A percentile compares a stretch with the other conserved stretches of the same genome.
Evolutionary conservation across 2,329 filamentous ascomycete genomes (phyloP).

Genomic region (Cladophialophora yegresii): DNA sequence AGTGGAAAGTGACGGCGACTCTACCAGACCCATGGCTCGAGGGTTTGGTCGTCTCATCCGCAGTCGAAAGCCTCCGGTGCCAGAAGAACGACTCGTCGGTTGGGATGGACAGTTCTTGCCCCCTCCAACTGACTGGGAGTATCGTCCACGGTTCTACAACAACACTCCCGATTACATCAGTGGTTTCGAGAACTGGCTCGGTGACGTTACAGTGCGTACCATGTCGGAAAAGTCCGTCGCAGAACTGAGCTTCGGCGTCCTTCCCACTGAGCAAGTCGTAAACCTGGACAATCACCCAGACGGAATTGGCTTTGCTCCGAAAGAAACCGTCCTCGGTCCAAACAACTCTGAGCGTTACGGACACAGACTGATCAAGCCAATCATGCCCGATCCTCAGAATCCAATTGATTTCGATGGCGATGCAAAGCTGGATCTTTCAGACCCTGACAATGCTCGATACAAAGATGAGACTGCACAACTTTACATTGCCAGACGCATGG

Average conservation of each 20-base stretch:
- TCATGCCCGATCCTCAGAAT: background rate
- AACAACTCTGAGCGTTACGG: slow-evolving; percentile 27
- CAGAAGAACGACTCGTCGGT: slow-evolving; percentile 37
- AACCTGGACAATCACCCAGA: slow-evolving; percentile 32
- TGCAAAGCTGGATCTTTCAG: slow-evolving; percentile 37
- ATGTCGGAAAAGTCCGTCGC: slow-evolving; percentile 1
- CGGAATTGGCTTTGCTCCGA: slow-evolving; percentile 31
- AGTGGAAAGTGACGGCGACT: slow-evolving; percentile 23
- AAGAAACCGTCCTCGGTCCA: slow-evolving; percentile 19
- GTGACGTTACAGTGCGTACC: slow-evolving; percentile 13
- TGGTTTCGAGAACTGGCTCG: slow-evolving; percentile 41
- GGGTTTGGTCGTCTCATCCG: slow-evolving; percentile 27
- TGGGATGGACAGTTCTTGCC: slow-evolving; percentile 52
- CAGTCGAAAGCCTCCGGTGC: slow-evolving; percentile 4
- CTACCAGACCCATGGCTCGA: slow-evolving; percentile 14
- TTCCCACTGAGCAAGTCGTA: slow-evolving; percentile 18
- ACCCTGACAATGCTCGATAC: slow-evolving; percentile 29
- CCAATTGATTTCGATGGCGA: slow-evolving; percentile 27
- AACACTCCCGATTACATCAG: slow-evolving; percentile 28
- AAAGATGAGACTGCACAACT: slow-evolving; percentile 42
- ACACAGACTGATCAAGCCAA: slow-evolving; percentile 5
- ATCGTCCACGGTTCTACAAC: slow-evolving; percentile 42
- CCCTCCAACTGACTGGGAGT: slow-evolving; percentile 52
- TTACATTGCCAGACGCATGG: slow-evolving; percentile 37
- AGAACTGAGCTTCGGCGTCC: slow-evolving; percentile 16